phyloP scores from a whole-genome alignment of 1,284 basidiomycete species.

The Heliocybe sulcata region DNA sequence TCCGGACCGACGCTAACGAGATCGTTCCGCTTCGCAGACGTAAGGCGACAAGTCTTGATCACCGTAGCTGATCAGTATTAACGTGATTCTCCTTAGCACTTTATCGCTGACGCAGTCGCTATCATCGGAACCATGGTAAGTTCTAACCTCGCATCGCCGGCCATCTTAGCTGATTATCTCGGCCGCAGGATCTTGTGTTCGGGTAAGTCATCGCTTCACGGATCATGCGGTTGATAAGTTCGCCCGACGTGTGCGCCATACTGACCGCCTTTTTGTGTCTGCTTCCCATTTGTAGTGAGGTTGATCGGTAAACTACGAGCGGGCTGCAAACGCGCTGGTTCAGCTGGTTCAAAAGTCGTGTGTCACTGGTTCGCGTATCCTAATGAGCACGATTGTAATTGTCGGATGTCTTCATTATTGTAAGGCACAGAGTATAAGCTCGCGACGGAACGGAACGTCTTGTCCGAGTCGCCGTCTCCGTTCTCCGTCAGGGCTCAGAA shows the following conservation, averaged over 20 bases:
- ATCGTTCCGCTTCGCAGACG: slow-evolving; percentile 36
- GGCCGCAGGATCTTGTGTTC: slow-evolving; percentile 60
- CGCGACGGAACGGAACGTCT: no score
- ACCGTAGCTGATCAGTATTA: slow-evolving; percentile 11
- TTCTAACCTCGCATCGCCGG: slow-evolving; percentile 8
- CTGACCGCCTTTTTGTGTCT: neutral
- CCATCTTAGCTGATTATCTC: slow-evolving; percentile 14
- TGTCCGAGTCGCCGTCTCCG: no score
- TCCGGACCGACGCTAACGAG: slow-evolving; percentile 5
- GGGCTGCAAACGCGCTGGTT: neutral
- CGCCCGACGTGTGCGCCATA: neutral
- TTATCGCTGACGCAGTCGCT: slow-evolving; percentile 87
- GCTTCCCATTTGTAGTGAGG: slow-evolving; percentile 18
- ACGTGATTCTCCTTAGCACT: slow-evolving; percentile 48
- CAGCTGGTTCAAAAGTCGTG: neutral
- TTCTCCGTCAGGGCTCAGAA: neutral
- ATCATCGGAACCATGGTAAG: slow-evolving; percentile 92
- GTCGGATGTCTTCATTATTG: neutral
- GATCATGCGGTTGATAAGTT: neutral
- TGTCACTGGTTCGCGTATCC: neutral
- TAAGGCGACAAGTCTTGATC: slow-evolving; percentile 27
- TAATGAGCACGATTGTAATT: neutral
- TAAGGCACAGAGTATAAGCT: no score
- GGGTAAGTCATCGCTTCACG: slow-evolving; percentile 43
- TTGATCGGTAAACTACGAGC: slow-evolving; percentile 23